Percentiles rank a stretch among this genome's conserved stretches.
Evolutionary conservation across 306 rosid genomes (phyloP).

Genomic region (Malus orientalis): DNA sequence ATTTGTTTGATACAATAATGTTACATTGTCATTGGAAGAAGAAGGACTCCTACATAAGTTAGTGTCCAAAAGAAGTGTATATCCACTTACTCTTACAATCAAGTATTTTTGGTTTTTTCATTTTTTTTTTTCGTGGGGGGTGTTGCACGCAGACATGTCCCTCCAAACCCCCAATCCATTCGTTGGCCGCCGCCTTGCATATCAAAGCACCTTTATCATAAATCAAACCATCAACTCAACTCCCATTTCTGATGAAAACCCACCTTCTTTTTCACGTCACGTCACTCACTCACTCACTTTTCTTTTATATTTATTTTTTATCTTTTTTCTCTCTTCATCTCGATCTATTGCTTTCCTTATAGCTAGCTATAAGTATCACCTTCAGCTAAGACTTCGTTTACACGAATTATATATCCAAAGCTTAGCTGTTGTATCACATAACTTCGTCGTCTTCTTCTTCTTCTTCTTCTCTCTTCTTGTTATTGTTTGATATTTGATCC

Average conservation of each 20-base stretch:
- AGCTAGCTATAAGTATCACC: constrained; percentile 39
- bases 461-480: neutral
- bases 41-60: neutral
- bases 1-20: too few relatives aligned
- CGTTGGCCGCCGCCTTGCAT: constrained; percentile 17
- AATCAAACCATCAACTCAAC: constrained; percentile 10
- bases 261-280: constrained; percentile 49
- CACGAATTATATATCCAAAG: neutral
- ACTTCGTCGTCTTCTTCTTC: constrained; percentile 1
- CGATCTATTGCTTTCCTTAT: neutral
- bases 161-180: neutral
- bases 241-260: constrained; percentile 7
- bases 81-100: neutral
- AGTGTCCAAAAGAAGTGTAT: neutral
- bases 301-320: neutral
- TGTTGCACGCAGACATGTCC: neutral
- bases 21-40: too few relatives aligned
- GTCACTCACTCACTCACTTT: constrained; percentile 27
- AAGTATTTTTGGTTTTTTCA: neutral
- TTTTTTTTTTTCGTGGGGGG: neutral
- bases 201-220: neutral
- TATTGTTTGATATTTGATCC: neutral
- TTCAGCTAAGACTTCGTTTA: constrained; percentile 10
- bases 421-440: neutral
- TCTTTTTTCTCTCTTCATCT: neutral